A percentile compares a stretch with the other conserved stretches of the same genome.
phyloP scores from a whole-genome alignment of 1,139 yeast genomes.

The Schwanniomyces etchellsii region DNA sequence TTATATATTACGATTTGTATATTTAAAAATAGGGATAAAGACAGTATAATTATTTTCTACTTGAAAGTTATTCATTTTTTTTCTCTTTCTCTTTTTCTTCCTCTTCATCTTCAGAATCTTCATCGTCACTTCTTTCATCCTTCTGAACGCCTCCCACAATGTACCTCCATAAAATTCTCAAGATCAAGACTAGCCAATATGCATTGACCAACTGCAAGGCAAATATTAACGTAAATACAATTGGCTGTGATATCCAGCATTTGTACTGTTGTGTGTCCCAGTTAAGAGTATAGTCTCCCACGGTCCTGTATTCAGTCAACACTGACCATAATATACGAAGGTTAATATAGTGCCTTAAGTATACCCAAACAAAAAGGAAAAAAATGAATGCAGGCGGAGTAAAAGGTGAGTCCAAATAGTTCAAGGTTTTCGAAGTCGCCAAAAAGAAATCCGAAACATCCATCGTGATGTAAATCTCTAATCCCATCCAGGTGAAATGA shows the following conservation, averaged over 20 bases:
- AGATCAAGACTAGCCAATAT: constrained; percentile 81
- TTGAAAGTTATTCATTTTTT: too few species aligned
- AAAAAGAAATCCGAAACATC: constrained; percentile 90
- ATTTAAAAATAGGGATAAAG: too few species aligned
- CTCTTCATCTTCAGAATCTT: constrained; percentile 45
- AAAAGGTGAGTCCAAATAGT: constrained; percentile 66
- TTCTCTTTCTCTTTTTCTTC: too few species aligned
- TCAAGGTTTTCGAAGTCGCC: constrained; percentile 75
- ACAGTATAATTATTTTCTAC: too few species aligned
- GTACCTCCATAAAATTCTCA: constrained; percentile 69
- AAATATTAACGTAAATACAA: constrained; percentile 69
- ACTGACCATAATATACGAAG: constrained; percentile 81
- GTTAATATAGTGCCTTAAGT: constrained; percentile 83
- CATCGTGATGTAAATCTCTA: constrained; percentile 90
- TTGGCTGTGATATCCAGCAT: constrained; percentile 91
- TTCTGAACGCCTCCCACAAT: constrained; percentile 52
- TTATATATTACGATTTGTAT: too few species aligned
- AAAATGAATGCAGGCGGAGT: constrained; percentile 63
- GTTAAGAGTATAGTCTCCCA: constrained; percentile 75
- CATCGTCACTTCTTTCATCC: constrained; percentile 92
- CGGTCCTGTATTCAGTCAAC: constrained; percentile 76
- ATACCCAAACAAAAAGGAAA: constrained; percentile 75
- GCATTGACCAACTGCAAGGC: constrained; percentile 81
- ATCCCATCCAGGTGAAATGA: constrained; percentile 95
- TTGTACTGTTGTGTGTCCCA: constrained; percentile 94